Base-by-base conservation (phyloP, 2,329 filamentous ascomycete species). In the Stagonosporopsis rhizophila region DNA sequence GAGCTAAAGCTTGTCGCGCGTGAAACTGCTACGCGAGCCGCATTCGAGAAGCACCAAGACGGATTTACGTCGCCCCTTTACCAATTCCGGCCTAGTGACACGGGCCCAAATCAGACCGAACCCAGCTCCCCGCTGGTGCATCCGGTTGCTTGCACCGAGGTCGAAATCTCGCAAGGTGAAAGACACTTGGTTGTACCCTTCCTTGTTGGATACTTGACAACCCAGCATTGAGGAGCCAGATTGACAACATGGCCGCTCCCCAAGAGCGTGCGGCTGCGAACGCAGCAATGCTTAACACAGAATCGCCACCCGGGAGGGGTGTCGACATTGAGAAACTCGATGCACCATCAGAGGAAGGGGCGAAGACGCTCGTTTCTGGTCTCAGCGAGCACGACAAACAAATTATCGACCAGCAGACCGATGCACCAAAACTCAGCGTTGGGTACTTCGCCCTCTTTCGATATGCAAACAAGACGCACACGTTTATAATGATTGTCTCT, bases 401-500 rank as follows among this genome's bases (percentile, higher is more conserved):
- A 5, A 75, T 75, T 20, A 73, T 76, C 54, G 66, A 75, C 32
- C 59, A 65, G 54, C 80, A 82, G 47, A 53, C 79, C 19, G 72
- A 78, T 27, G 76, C 77, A 17, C 79, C 79, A 1, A 68, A 70
- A 1, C 67, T 78, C 34, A 77, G 77, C 41, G 73, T 82, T 40
- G 74, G 74, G 2, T 81, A 79, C 75, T 62, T 81, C 70, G 67
- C 76, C 62, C 53, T 82, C 6, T 81, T 79, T 64, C 76, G 79
- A 30, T 81, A 81, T 70, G 78, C 78, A 4, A 79, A 73, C 8
- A 69, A 61, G 15, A 76, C 72, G 41, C 78, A 81, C 35, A 56
- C 71, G 6, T 15, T 75, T 2, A 74, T 81, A 52, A 79, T 81
- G 70, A 47, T 66, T 11, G 75, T 91, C 51, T 85, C 87, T 46